Evolutionary conservation across 352 stramenopile species (phyloP).

Genomic region (Globisporangium nunn): DNA sequence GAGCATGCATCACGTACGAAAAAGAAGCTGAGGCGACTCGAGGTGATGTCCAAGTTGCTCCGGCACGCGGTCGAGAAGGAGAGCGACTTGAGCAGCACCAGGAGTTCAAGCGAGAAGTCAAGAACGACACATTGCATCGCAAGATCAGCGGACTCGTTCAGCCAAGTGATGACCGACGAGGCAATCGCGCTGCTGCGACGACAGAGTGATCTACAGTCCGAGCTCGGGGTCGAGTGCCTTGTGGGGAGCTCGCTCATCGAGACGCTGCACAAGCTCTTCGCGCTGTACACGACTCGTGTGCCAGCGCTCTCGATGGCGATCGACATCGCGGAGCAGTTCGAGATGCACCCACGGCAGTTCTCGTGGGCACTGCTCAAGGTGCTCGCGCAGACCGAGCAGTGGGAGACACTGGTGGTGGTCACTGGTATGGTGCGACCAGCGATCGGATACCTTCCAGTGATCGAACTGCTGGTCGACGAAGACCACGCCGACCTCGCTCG

Average conservation of each 20-base stretch:
- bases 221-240: conserved; percentile 27
- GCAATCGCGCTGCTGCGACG: conserved; percentile 35
- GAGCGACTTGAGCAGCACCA: background rate
- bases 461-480: conserved; percentile 43
- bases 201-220: conserved; percentile 32
- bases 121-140: conserved; percentile 3
- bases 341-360: conserved; percentile 42
- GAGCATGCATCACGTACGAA: conserved; percentile 36
- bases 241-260: conserved; percentile 47
- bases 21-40: conserved; percentile 21
- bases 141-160: conserved; percentile 29
- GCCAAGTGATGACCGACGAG: conserved; percentile 42
- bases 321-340: conserved; percentile 32
- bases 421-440: conserved; percentile 25
- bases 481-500: conserved; percentile 27
- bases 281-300: conserved; percentile 31
- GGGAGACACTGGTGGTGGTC: conserved; percentile 34
- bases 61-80: conserved; percentile 8
- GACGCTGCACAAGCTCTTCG: conserved; percentile 53
- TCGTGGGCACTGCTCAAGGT: conserved; percentile 44
- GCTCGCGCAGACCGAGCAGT: conserved; percentile 38
- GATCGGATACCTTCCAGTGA: conserved; percentile 35
- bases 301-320: conserved; percentile 29
- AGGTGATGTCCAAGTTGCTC: conserved; percentile 29
- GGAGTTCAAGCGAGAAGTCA: background rate